Base-by-base conservation (phyloP, 2,329 filamentous ascomycete species). In the Penicillium sp. region DNA sequence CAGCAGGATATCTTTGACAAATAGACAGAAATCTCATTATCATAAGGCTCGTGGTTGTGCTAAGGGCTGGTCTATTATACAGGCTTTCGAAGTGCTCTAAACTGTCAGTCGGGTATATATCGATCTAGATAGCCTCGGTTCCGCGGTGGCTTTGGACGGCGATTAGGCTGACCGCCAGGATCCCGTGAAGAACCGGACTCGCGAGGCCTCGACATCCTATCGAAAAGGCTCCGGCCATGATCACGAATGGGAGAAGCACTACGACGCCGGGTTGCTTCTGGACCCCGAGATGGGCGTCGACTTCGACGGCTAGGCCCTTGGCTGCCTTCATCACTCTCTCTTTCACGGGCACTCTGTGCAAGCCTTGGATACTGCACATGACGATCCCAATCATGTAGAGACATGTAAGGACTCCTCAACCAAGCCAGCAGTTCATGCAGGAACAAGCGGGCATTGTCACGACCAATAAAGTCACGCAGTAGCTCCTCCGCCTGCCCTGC, bases 391-490 rank as follows among this genome's bases (percentile, higher is more conserved):
- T 85, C 84, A 42, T 81, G 76, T 7, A 95, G 67, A 7, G 77
- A 81, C 2, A 68, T 75, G 60, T 81, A 91, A 0, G 90, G 89
- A 65, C 89, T 95, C 46, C 88, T 77, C 56, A 97, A 68, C 82
- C 87, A 97, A 9, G 82, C 80, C 50, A 84, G 79, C 50, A 96
- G 68, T 70, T 97, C 91, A 68, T 97, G 91, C 49, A 95, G 68
- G 55, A 97, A 88, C 31, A 95, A 66, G 14, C 76, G 74, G 1
- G 88, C 81, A 64, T 89, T 81, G 14, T 85, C 80, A 45, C 82
- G 74, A 0, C 89, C 89, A 3, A 96, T 62, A 54, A 89, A 93
- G 40, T 93, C 87, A 18, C 80, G 73, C 29, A 96, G 66, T 69
- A 95, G 77, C 34, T 87, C 82, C 63, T 93, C 87, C 0, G 89